Conservation (phyloP, 1,284 basidiomycete genomes). For the Cutaneotrichosporon cutaneum region DNA sequence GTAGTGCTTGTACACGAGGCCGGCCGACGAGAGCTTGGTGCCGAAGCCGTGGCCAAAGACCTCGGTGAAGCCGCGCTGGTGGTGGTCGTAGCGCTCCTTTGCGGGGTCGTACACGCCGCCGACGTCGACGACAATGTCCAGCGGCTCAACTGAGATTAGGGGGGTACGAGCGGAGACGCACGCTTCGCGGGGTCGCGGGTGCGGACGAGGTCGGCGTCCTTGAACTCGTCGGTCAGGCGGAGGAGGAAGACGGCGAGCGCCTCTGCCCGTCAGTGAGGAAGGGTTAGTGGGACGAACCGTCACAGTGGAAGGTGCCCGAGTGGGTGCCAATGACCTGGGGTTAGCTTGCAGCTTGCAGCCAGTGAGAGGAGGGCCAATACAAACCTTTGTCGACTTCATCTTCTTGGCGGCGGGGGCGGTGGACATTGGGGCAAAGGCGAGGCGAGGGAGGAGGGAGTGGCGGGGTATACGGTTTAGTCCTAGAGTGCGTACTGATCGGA, state of each 20-base stretch:
- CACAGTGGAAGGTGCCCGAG: slow-evolving; percentile 94
- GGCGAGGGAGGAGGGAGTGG: slow-evolving; percentile 7
- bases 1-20: slow-evolving; percentile 97
- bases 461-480: background rate
- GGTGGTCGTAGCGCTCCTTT: slow-evolving; percentile 85
- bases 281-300: slow-evolving; percentile 61
- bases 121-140: slow-evolving; percentile 97
- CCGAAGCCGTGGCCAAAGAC: slow-evolving; percentile 71
- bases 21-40: slow-evolving; percentile 91
- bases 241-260: slow-evolving; percentile 66
- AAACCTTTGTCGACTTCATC: slow-evolving; percentile 50
- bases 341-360: background rate
- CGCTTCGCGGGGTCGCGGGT: slow-evolving; percentile 73
- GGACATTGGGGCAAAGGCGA: slow-evolving; percentile 29
- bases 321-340: slow-evolving; percentile 74
- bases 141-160: slow-evolving; percentile 61
- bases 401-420: slow-evolving; percentile 40
- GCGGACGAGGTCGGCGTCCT: slow-evolving; percentile 72
- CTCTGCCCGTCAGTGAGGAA: slow-evolving; percentile 30
- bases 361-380: background rate
- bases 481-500: background rate
- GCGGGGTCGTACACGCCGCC: slow-evolving; percentile 85
- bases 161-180: slow-evolving; percentile 11
- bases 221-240: slow-evolving; percentile 72
- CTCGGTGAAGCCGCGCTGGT: slow-evolving; percentile 90